Percentiles rank a stretch among this genome's conserved stretches.
Evolutionary conservation across 73 alveolate genomes (phyloP).

Genomic region (Breviolum minutum): DNA sequence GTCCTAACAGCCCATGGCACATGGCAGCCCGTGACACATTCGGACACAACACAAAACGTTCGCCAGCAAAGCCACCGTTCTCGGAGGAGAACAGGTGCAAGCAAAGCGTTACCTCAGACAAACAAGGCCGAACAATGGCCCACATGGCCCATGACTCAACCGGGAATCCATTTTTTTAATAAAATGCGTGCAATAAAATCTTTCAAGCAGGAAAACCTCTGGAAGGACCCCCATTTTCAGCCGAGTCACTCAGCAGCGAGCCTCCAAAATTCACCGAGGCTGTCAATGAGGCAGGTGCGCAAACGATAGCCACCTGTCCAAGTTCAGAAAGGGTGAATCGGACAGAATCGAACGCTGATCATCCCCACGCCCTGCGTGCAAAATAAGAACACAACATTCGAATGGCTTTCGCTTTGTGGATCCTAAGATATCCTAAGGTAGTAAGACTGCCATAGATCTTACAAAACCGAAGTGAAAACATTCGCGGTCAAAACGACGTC

Average conservation of each 20-base stretch:
- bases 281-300: constrained; percentile 65
- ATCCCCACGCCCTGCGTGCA: too few relatives aligned
- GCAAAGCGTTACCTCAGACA: constrained; percentile 36
- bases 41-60: not conserved
- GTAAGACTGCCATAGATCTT: too few relatives aligned
- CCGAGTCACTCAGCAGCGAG: constrained; percentile 31
- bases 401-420: too few relatives aligned
- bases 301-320: constrained; percentile 45
- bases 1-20: not conserved
- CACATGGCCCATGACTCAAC: not conserved
- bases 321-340: not conserved
- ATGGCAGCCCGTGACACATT: not conserved
- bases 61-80: constrained; percentile 14
- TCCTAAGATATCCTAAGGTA: too few relatives aligned
- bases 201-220: not conserved
- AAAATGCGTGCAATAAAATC: too few relatives aligned
- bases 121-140: not conserved
- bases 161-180: not conserved
- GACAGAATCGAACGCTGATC: too few relatives aligned
- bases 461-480: too few relatives aligned
- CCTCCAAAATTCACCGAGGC: constrained; percentile 67
- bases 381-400: too few relatives aligned
- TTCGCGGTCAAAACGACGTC: too few relatives aligned
- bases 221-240: not conserved
- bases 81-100: constrained; percentile 58